Evolutionary conservation across 2,329 filamentous ascomycete genomes (phyloP), one percentile per base, ranked within the genome.

Genomic region (Trichophyton benhamiae): DNA sequence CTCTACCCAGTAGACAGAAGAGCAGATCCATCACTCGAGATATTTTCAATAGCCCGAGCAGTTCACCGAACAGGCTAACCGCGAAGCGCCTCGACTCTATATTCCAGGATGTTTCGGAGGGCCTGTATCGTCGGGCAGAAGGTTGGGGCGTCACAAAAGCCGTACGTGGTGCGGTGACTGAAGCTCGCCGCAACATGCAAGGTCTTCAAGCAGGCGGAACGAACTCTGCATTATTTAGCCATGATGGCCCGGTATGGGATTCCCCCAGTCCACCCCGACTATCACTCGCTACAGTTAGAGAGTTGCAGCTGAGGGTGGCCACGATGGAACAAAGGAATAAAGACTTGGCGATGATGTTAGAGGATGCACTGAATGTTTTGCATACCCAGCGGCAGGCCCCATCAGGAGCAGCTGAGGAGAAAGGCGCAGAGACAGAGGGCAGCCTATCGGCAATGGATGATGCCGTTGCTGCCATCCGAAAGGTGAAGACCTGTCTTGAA

Each of bases 61-160:
- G 68, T 8, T 75, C 72, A n/a, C 70, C 76, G 2, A 70, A 69
- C 3, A 68, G 73, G 60, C 73, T 66, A 61, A 76, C 68, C 61
- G 72, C 70, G 15, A 76, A 74, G 59, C 74, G 76, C 11, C 68
- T 79, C 1, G 78, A 80, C 64, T 68, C 71, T 1, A 67, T 79
- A 27, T 74, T 80, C 30, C 76, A 78, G 62, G 77, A 79, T 65
- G 76, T 79, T 33, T 77, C 78, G 1, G 75, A 76, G 61, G 76
- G 76, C 11, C 70, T 80, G 5, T 77, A 79, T 62, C 75, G 72
- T 49, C 76, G 76, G 5, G 77, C 77, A 7, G 78, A 80, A 66
- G 69, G 72, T 3, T 80, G 78, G 78, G 76, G 76, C 3, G 77
- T 80, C 27, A 73, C 76, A 9, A 79, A 77, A 65, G 77, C 74